Base-by-base conservation (phyloP, 495 filamentous ascomycete species). In the Penicillium lividum region DNA sequence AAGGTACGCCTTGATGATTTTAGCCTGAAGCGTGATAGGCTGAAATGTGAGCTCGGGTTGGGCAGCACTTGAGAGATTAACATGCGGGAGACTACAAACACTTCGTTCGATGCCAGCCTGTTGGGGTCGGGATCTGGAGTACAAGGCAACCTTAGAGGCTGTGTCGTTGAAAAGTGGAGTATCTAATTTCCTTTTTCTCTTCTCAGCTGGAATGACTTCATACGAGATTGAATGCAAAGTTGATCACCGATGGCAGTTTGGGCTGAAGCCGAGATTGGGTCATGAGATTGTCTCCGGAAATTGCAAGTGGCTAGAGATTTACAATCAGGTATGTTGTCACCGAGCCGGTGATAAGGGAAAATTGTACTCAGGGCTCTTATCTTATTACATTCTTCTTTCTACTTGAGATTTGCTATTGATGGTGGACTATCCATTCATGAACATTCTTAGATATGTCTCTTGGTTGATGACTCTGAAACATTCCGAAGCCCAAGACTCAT, bases 1-100 rank as follows among this genome's bases (percentile, higher is more conserved):
- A 28, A 31, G 46, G 27, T n/a, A 31, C 46, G 13, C 13, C 46
- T 47, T 25, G 29, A 47, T 11, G 10, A 47, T 27, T 10, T 25
- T 27, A 47, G 44, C 7, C 18, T 47, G 16, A 27, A 29, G 22
- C 46, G 31, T 49, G 28, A 49, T 40, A 52, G 16, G 49, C 49
- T 52, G 31, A 38, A 34, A 50, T 13, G 2, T 50, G 6, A 50
- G 28, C 49, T 38, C 29, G 22, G 4, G 15, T 52, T 40, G 16
- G 34, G 31, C 15, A 52, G 22, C 22, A 22, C 22, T 22, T 22
- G 22, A 22, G 30, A 36, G 34, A 52, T 36, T 52, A 31, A 52
- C 34, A 40, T 52, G 13, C 9, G 31, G 38, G 18, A 36, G 38
- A 22, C 27, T 15, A 52, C 25, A 49, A 28, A 49, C 31, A 8